phyloP scores from a whole-genome alignment of 2,329 filamentous ascomycete genomes.

The Fusarium proliferatum region DNA sequence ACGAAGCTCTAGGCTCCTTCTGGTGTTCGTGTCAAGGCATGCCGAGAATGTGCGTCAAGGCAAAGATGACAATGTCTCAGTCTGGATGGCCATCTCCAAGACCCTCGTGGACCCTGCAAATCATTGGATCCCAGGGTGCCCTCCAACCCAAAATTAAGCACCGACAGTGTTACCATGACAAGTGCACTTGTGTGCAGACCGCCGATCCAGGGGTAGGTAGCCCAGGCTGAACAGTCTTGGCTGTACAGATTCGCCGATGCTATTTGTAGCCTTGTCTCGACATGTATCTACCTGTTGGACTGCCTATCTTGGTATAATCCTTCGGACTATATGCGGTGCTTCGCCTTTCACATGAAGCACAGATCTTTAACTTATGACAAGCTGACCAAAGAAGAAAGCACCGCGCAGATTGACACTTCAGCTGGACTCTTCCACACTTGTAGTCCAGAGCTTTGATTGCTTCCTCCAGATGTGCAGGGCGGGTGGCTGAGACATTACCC shows the following conservation, averaged over 20 bases:
- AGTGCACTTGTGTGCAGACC: conserved; percentile 34
- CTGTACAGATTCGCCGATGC: conserved; percentile 37
- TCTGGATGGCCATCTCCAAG: conserved; percentile 13
- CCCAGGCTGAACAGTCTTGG: conserved; percentile 37
- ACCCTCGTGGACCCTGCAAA: conserved; percentile 40
- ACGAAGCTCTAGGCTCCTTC: conserved; percentile 12
- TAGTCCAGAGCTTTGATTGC: conserved; percentile 20
- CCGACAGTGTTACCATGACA: conserved; percentile 35
- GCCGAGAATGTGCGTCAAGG: conserved; percentile 7
- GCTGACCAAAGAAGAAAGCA: background rate
- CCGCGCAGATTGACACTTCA: background rate
- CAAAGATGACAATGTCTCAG: conserved; percentile 19
- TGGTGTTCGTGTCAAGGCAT: conserved; percentile 13
- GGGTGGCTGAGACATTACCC: conserved; percentile 36
- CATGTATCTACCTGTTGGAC: background rate
- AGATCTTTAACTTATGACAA: background rate
- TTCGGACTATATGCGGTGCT: conserved; percentile 22
- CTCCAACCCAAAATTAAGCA: conserved; percentile 39
- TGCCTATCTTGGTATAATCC: conserved; percentile 29
- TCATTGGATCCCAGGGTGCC: conserved; percentile 32
- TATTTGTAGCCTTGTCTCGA: conserved; percentile 31
- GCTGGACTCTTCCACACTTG: background rate
- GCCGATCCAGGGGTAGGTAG: conserved; percentile 40
- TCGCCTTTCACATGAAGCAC: conserved; percentile 11
- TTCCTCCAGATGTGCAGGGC: conserved; percentile 7